phyloP scores from a whole-genome alignment of 805 yeast species.

The Lipomyces starkeyi region DNA sequence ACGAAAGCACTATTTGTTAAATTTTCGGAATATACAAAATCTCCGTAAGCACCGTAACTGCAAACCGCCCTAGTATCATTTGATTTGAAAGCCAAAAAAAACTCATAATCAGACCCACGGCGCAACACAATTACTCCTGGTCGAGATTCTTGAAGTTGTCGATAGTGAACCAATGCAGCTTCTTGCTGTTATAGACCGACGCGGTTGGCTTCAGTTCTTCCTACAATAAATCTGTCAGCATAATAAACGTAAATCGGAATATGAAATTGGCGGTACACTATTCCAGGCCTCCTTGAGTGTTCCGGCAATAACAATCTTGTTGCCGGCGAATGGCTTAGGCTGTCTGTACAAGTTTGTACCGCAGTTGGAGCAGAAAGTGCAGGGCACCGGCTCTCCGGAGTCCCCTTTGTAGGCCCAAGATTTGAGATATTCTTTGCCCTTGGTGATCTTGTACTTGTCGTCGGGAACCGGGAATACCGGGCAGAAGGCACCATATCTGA shows the following conservation, averaged over 20 bases:
- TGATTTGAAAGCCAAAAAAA: no score
- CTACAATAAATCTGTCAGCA: neutral
- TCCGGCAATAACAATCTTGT: conserved; percentile 14
- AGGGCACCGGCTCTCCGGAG: conserved; percentile 29
- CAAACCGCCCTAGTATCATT: neutral
- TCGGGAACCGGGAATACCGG: conserved; percentile 17
- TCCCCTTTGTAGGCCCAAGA: conserved; percentile 29
- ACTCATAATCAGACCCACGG: neutral
- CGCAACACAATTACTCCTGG: neutral
- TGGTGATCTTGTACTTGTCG: conserved; percentile 14
- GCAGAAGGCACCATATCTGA: conserved; percentile 22
- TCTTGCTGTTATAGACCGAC: neutral
- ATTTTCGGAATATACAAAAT: neutral
- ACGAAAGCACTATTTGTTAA: no score
- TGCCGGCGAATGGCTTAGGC: conserved; percentile 8
- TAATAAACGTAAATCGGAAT: neutral
- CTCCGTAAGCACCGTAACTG: neutral
- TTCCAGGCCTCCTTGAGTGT: conserved; percentile 14
- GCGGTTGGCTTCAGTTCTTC: conserved; percentile 17
- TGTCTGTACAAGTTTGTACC: conserved; percentile 26
- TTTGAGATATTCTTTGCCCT: conserved; percentile 13
- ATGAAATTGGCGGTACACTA: neutral
- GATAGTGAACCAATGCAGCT: conserved; percentile 14
- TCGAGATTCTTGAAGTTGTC: conserved; percentile 2
- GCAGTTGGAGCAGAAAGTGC: conserved; percentile 24